Evolutionary conservation across 331 rosid genomes (phyloP).

Genomic region (Spiraea crenata): DNA sequence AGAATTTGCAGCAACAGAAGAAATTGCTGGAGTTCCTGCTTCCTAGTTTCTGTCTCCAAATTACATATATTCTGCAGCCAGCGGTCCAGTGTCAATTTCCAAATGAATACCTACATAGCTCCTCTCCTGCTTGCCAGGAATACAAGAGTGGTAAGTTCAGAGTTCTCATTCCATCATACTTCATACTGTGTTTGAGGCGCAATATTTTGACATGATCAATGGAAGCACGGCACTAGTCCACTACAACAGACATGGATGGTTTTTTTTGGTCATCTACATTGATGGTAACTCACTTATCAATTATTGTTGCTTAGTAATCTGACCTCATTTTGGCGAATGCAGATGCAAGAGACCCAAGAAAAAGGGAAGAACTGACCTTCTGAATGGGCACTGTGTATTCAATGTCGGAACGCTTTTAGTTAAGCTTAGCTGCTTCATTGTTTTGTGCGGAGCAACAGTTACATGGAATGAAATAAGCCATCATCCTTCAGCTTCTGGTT

Average conservation of each 20-base stretch:
- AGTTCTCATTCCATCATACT: background rate
- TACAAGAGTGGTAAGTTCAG: background rate
- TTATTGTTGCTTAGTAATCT: background rate
- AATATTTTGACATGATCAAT: background rate
- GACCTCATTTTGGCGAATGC: background rate
- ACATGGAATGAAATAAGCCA: background rate
- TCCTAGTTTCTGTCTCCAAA: slow-evolving; percentile 5
- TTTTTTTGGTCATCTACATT: too few relatives aligned
- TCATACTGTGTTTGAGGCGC: background rate
- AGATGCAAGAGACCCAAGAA: background rate
- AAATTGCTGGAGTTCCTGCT: slow-evolving; percentile 19
- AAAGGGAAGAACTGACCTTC: background rate
- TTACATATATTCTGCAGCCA: background rate
- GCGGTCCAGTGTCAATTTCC: background rate
- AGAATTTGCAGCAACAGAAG: slow-evolving; percentile 48
- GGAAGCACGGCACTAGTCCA: background rate
- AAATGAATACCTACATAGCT: background rate
- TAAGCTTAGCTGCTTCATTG: background rate
- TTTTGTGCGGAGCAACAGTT: background rate
- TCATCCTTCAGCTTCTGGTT: background rate
- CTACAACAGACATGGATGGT: too few relatives aligned
- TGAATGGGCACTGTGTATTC: background rate
- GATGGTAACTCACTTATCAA: background rate
- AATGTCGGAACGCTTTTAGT: background rate
- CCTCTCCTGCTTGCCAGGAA: slow-evolving; percentile 4